Evolutionary conservation across 192 early-diverging fungal genomes (phyloP).

Genomic region (Geranomyces variabilis): DNA sequence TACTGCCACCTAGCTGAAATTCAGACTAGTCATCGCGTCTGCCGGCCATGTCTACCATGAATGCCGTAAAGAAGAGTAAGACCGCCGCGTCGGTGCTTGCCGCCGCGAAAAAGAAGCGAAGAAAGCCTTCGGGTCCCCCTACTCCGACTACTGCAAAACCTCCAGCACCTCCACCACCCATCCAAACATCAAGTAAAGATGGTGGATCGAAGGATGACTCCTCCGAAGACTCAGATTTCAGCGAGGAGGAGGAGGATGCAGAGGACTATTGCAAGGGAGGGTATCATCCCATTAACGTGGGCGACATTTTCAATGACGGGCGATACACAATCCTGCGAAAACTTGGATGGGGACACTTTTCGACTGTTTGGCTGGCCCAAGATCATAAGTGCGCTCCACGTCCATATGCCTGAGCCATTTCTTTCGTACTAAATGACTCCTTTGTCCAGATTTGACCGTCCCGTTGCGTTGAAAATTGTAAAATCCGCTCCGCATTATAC

Average conservation of each 20-base stretch:
- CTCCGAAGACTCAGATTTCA: slow-evolving; percentile 40
- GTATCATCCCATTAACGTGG: slow-evolving; percentile 88
- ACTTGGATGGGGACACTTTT: slow-evolving; percentile 98
- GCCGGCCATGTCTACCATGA: slow-evolving; percentile 10
- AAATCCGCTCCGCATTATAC: slow-evolving; percentile 96
- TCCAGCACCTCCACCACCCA: background rate
- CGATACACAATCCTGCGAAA: slow-evolving; percentile 89
- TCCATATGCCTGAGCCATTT: background rate
- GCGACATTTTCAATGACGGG: slow-evolving; percentile 76
- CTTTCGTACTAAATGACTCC: background rate
- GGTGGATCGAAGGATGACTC: slow-evolving; percentile 2
- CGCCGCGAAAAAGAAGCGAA: slow-evolving; percentile 22
- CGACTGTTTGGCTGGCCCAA: slow-evolving; percentile 93
- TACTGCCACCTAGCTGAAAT: background rate
- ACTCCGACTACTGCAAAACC: background rate
- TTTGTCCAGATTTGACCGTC: slow-evolving; percentile 61
- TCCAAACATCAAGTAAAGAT: background rate
- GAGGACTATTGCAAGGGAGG: slow-evolving; percentile 93
- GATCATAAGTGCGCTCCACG: slow-evolving; percentile 64
- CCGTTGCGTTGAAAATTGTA: slow-evolving; percentile 96
- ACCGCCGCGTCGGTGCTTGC: slow-evolving; percentile 16
- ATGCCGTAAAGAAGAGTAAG: slow-evolving; percentile 17
- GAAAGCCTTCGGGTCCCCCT: background rate
- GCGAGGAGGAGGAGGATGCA: slow-evolving; percentile 80
- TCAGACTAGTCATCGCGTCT: background rate